Evolutionary conservation across 345 rosid species (phyloP), one percentile per base, ranked within the genome.

Genomic region (Hypericum androsaemum): DNA sequence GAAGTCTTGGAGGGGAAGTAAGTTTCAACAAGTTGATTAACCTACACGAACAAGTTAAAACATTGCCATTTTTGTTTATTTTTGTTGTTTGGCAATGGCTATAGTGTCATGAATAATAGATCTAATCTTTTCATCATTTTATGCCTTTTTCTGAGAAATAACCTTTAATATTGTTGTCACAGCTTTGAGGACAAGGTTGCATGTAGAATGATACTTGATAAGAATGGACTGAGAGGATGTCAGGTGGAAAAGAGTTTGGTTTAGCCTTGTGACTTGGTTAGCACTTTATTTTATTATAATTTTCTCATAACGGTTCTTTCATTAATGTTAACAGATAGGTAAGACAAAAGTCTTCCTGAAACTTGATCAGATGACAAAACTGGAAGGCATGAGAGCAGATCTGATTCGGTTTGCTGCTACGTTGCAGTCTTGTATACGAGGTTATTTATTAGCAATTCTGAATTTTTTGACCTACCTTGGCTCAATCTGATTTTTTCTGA

Each of bases 1-100:
- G 54, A 50, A 36, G 40, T 50, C 12, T 50, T 50, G 37, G 54
- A 80, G 80, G 86, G 82, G 70, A 82, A 77, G 86, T 77, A 72
- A 72, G 86, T 70, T 54, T 22, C 39, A 7, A 50, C 42, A 9
- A 12, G 58, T 10, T 64, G 51, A 41, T 47, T 11, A 37, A 44
- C 17, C n/a, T 12, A 7, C 14, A 16, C 14, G n/a, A n/a, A n/a
- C n/a, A n/a, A n/a, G n/a, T n/a, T n/a, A n/a, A n/a, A n/a, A n/a
- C n/a, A n/a, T n/a, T n/a, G n/a, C n/a, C n/a, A n/a, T n/a, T n/a
- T n/a, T n/a, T n/a, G n/a, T n/a, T n/a, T n/a, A n/a, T n/a, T n/a
- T n/a, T n/a, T n/a, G n/a, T n/a, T n/a, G n/a, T n/a, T n/a, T n/a
- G n/a, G n/a, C n/a, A n/a, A n/a, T n/a, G n/a, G n/a, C n/a, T n/a